These are phyloP conservation scores for Shiraia sp. DNA, from an alignment of 2,329 filamentous ascomycete species.

Conservation along the genomic window DNA sequence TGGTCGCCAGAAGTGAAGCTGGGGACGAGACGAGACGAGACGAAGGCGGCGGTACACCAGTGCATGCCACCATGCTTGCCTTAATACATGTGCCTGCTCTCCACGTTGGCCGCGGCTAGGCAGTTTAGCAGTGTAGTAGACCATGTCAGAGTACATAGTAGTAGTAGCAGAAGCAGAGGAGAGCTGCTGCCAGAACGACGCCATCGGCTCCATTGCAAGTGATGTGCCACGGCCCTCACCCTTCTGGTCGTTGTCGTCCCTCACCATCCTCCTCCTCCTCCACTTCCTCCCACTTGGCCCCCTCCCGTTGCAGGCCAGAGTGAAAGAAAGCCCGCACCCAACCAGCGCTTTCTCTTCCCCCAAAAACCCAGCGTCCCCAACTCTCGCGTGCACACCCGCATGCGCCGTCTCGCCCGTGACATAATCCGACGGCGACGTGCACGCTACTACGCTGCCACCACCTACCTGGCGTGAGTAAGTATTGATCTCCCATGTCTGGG, in stretches of 20 bases:
- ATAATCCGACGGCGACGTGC: background rate
- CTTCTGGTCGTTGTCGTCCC: no score
- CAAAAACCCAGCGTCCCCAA: no score
- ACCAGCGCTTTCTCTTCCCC: background rate
- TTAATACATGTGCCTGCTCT: no score
- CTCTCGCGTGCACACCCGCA: background rate
- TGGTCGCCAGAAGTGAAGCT: no score
- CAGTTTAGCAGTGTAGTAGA: background rate
- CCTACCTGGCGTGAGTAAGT: slow-evolving; percentile 18
- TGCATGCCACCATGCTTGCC: no score
- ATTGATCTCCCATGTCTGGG: slow-evolving; percentile 11
- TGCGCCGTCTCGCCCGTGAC: slow-evolving; percentile 1
- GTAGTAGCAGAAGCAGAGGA: slow-evolving; percentile 8
- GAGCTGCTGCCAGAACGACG: no score
- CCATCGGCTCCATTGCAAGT: slow-evolving; percentile 23
- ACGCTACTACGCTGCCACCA: background rate
- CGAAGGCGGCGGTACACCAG: no score
- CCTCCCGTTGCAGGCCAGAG: slow-evolving; percentile 2
- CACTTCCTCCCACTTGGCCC: no score
- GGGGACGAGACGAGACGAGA: no score
- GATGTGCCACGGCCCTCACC: slow-evolving; percentile 12
- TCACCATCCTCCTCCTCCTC: no score
- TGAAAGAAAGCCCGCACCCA: slow-evolving; percentile 1
- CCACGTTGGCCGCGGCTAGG: no score
- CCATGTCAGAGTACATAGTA: slow-evolving; percentile 7